phyloP scores from a whole-genome alignment of 2,329 filamentous ascomycete genomes.

The Dryadomyces sulphureus region DNA sequence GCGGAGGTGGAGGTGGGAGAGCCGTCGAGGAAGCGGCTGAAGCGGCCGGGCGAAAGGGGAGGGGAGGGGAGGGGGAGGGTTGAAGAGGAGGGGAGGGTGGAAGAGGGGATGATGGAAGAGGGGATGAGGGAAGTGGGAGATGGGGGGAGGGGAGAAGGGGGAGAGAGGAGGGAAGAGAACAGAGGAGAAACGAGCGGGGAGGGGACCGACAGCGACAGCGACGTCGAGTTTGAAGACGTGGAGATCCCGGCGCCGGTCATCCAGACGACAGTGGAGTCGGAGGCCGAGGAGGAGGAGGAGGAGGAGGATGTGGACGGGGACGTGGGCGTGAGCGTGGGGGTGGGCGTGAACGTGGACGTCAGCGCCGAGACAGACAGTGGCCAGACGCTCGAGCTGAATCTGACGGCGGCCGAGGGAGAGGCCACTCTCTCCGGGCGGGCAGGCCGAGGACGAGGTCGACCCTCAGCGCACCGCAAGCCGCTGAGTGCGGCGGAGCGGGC shows the following conservation, averaged over 20 bases:
- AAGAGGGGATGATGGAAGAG: not conserved
- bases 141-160: not conserved
- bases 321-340: not conserved
- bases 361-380: not conserved
- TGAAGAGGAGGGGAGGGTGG: not conserved
- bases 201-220: slow-evolving; percentile 10
- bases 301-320: slow-evolving; percentile 4
- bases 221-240: slow-evolving; percentile 12
- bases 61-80: not conserved
- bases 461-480: slow-evolving; percentile 28
- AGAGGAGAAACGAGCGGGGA: not conserved
- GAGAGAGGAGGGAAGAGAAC: not conserved
- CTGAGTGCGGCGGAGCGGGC: slow-evolving; percentile 38
- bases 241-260: slow-evolving; percentile 10
- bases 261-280: slow-evolving; percentile 10
- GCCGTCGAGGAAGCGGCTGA: slow-evolving; percentile 11
- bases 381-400: slow-evolving; percentile 33
- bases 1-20: slow-evolving; percentile 9
- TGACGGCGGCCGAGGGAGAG: slow-evolving; percentile 30
- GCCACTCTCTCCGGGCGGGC: slow-evolving; percentile 16
- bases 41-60: slow-evolving; percentile 11
- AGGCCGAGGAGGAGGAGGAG: slow-evolving; percentile 8
- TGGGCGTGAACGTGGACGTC: not conserved
- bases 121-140: not conserved
- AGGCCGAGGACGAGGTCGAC: slow-evolving; percentile 15